Percentiles rank a stretch among this genome's conserved stretches.
Conservation (phyloP, 768 basidiomycete species). For the Sarcodon aspratus region DNA sequence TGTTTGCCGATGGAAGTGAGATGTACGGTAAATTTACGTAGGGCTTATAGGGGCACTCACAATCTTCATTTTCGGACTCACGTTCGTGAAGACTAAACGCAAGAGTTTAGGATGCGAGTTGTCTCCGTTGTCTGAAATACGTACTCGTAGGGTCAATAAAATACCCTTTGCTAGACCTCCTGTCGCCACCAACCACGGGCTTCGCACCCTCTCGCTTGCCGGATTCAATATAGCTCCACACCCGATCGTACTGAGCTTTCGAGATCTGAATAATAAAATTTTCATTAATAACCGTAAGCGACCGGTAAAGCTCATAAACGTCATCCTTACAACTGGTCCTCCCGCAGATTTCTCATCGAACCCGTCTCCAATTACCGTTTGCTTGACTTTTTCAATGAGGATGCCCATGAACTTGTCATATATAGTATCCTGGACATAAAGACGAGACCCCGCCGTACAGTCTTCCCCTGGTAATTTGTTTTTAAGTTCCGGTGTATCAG, state of each 20-base stretch:
- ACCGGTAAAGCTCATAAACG: neutral
- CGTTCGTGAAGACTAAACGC: slow-evolving; percentile 65
- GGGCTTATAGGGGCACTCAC: slow-evolving; percentile 28
- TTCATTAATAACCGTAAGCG: neutral
- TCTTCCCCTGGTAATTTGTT: slow-evolving; percentile 35
- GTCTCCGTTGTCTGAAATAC: slow-evolving; percentile 13
- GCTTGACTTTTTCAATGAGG: slow-evolving; percentile 55
- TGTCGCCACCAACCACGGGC: slow-evolving; percentile 67
- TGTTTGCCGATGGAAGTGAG: slow-evolving; percentile 1
- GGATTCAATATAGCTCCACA: slow-evolving; percentile 81
- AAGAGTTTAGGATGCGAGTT: slow-evolving; percentile 1
- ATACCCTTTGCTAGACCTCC: slow-evolving; percentile 68
- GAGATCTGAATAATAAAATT: slow-evolving; percentile 43
- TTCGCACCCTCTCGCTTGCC: slow-evolving; percentile 82
- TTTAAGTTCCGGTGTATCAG: neutral
- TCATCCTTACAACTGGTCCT: slow-evolving; percentile 67
- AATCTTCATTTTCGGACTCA: slow-evolving; percentile 75
- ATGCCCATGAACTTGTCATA: slow-evolving; percentile 75
- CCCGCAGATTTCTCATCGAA: slow-evolving; percentile 65
- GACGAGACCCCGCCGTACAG: slow-evolving; percentile 85
- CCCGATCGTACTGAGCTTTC: slow-evolving; percentile 73
- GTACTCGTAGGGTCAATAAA: slow-evolving; percentile 85
- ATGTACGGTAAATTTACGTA: neutral
- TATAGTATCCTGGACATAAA: slow-evolving; percentile 80
- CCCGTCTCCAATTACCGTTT: slow-evolving; percentile 68